These are phyloP conservation scores for Macroventuria anomochaeta DNA, from an alignment of 2,329 filamentous ascomycete genomes.

Conservation along the genomic window DNA sequence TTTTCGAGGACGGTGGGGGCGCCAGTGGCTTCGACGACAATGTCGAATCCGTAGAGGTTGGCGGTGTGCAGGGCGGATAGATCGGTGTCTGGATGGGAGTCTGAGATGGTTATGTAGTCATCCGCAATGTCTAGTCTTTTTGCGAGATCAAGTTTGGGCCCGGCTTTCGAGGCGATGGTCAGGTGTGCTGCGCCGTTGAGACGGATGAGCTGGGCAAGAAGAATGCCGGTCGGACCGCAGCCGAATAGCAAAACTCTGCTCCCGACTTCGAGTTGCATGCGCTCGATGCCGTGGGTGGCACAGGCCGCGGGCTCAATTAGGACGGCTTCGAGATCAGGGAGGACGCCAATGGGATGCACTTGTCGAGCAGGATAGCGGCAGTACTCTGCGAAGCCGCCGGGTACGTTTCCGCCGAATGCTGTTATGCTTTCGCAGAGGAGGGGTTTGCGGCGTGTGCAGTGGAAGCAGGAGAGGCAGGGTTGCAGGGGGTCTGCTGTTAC, in stretches of 20 bases:
- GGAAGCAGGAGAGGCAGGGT: conserved; percentile 75
- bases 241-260: conserved; percentile 71
- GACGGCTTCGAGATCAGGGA: conserved; percentile 71
- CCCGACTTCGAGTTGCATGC: conserved; percentile 70
- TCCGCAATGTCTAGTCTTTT: conserved; percentile 56
- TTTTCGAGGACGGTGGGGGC: conserved; percentile 72
- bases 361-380: conserved; percentile 61
- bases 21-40: conserved; percentile 75
- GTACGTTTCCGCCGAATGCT: conserved; percentile 70
- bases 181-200: conserved; percentile 72
- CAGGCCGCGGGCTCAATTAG: conserved; percentile 74
- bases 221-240: conserved; percentile 70
- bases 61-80: conserved; percentile 67
- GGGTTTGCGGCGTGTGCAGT: conserved; percentile 72
- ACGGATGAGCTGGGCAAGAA: conserved; percentile 67
- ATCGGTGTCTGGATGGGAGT: conserved; percentile 40
- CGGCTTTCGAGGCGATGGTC: conserved; percentile 71
- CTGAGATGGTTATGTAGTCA: conserved; percentile 55
- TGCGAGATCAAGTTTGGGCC: conserved; percentile 74
- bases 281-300: conserved; percentile 73
- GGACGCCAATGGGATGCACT: conserved; percentile 70
- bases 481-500: conserved; percentile 69
- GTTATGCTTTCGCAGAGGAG: conserved; percentile 74
- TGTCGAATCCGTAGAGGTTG: conserved; percentile 76
- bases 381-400: conserved; percentile 77